Conservation (phyloP, 257 asterid species). For the Solanum commersonii region DNA sequence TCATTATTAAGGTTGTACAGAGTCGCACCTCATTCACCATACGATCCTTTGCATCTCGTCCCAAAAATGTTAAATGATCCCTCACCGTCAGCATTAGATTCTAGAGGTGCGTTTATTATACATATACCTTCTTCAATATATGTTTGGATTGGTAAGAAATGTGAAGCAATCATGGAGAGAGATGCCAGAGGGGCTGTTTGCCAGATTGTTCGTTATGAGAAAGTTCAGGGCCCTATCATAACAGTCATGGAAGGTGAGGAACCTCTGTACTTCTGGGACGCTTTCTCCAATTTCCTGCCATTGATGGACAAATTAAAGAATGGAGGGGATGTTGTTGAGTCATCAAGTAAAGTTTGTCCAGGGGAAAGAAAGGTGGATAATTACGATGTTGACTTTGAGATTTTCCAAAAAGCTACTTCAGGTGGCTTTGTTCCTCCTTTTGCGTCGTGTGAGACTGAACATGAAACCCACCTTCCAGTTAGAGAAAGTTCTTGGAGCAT, state of each 20-base stretch:
- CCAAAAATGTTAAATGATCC: conserved; percentile 43
- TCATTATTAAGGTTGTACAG: conserved; percentile 35
- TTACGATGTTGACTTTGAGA: conserved; percentile 32
- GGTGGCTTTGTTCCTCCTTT: conserved; percentile 42
- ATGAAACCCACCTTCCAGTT: conserved; percentile 28
- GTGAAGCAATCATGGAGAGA: conserved; percentile 33
- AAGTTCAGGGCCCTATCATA: conserved; percentile 30
- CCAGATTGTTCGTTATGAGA: conserved; percentile 45
- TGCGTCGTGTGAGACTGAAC: conserved; percentile 30
- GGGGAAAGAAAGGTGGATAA: conserved; percentile 23
- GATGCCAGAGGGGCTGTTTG: conserved; percentile 45
- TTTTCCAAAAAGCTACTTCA: conserved; percentile 29
- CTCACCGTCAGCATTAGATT: conserved; percentile 34
- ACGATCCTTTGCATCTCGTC: conserved; percentile 44
- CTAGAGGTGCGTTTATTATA: conserved; percentile 40
- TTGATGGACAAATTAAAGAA: conserved; percentile 24
- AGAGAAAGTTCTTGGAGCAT: conserved; percentile 39
- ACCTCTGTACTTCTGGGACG: conserved; percentile 36
- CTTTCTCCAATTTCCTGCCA: conserved; percentile 33
- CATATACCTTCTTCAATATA: conserved; percentile 34
- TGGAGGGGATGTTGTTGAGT: conserved; percentile 11
- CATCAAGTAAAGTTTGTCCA: conserved; percentile 7
- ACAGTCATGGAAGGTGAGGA: conserved; percentile 33
- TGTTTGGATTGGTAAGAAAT: conserved; percentile 40
- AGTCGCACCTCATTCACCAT: conserved; percentile 42